Conservation (phyloP, 2,329 filamentous ascomycete genomes). For the Hypoxylon sp. region DNA sequence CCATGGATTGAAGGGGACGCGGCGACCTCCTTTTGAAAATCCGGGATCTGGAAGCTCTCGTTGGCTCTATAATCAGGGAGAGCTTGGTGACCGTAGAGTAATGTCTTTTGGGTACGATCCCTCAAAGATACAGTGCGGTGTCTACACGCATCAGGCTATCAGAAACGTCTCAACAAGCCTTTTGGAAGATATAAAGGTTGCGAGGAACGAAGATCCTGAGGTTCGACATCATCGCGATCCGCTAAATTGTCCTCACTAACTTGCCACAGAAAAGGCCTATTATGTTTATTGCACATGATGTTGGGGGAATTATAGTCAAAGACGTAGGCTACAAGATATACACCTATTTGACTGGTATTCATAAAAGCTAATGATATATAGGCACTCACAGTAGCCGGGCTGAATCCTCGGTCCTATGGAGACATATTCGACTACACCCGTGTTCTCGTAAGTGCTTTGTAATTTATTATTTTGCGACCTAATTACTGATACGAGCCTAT, state of each 20-base stretch:
- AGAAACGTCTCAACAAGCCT: background rate
- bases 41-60: conserved; percentile 13
- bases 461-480: background rate
- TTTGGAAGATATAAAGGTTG: background rate
- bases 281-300: conserved; percentile 31
- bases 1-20: conserved; percentile 21
- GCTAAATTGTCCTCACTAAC: conserved; percentile 2
- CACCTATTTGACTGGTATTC: background rate
- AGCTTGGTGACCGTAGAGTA: background rate
- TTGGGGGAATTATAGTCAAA: conserved; percentile 30
- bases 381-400: conserved; percentile 10
- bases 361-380: background rate
- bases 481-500: background rate
- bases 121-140: conserved; percentile 3
- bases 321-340: conserved; percentile 7
- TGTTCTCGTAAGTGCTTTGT: background rate
- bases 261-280: conserved; percentile 19
- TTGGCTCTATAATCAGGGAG: conserved; percentile 16
- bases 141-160: background rate
- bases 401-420: conserved; percentile 8
- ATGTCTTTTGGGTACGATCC: conserved; percentile 17
- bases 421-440: conserved; percentile 9
- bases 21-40: conserved; percentile 20
- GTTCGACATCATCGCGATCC: background rate
- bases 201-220: background rate